Evolutionary conservation across 2,329 filamentous ascomycete species (phyloP).

Genomic region (Scedosporium aurantiacum): DNA sequence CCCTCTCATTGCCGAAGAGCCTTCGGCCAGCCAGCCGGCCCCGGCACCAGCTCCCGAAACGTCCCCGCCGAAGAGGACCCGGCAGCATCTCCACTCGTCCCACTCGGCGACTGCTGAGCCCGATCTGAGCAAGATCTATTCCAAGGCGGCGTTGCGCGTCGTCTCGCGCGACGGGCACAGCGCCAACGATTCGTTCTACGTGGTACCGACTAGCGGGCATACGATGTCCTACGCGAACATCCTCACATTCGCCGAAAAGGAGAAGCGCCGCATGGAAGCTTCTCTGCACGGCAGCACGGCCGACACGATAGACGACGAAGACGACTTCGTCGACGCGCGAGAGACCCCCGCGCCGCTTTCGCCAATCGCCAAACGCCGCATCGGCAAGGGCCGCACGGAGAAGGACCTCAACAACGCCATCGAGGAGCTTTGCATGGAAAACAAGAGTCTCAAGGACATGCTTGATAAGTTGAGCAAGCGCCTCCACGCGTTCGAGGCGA

Average conservation of each 20-base stretch:
- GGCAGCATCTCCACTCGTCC: constrained; percentile 18
- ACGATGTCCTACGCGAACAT: constrained; percentile 92
- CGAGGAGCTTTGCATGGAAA: constrained; percentile 84
- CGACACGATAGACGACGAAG: constrained; percentile 50
- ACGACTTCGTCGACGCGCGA: constrained; percentile 81
- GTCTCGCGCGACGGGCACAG: constrained; percentile 58
- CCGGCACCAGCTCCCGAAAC: constrained; percentile 14
- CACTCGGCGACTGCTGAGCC: constrained; percentile 38
- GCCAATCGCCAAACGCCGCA: constrained; percentile 27
- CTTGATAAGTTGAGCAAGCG: constrained; percentile 79
- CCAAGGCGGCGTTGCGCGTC: constrained; percentile 70
- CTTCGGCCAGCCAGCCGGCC: constrained; percentile 10
- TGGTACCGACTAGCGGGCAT: constrained; percentile 83
- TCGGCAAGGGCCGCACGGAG: constrained; percentile 29
- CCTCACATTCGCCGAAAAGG: constrained; percentile 57
- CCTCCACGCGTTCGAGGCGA: constrained; percentile 87
- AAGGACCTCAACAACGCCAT: constrained; percentile 52
- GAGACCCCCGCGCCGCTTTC: constrained; percentile 47
- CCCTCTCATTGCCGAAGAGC: constrained; percentile 54
- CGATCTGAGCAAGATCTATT: constrained; percentile 75
- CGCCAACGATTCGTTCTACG: constrained; percentile 74
- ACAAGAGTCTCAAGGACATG: constrained; percentile 71
- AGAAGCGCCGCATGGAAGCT: constrained; percentile 47
- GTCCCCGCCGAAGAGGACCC: constrained; percentile 25
- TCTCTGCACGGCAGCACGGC: constrained; percentile 39